Evolutionary conservation across 2,329 filamentous ascomycete genomes (phyloP), one percentile per base, ranked within the genome.

Genomic region (Fusarium sulawesiense): DNA sequence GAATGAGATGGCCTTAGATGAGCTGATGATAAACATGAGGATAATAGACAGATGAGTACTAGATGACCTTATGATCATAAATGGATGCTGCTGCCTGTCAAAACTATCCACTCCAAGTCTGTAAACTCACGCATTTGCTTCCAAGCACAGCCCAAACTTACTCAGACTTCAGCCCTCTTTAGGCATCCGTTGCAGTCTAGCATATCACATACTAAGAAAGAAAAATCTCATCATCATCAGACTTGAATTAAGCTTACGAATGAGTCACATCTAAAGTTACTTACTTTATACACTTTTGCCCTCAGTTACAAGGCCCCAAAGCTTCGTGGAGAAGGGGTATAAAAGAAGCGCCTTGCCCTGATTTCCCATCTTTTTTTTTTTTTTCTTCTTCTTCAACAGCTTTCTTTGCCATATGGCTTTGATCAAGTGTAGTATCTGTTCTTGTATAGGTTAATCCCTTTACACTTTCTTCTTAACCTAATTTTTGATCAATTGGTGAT

Each of bases 361-460:
- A 12, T 7, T 16, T 29, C n/a, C 54, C 9, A 9, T 21, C 23
- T 57, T 11, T 21, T 56, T 21, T 58, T 57, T 55, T 56, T 32
- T 58, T 56, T 56, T 32, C 6, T 23, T 23, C 21, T 60, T 61
- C 70, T 53, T 44, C 27, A 75, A 12, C 29, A 30, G 12, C 12
- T 1, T 12, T 30, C 46, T 73, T 68, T 64, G 70, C 73, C 71
- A 55, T 58, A 42, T 5, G 66, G 70, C 75, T 76, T 47, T 32
- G 66, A 73, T 74, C 60, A 62, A 73, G 48, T 74, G 74, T 75
- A 76, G 74, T 73, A 76, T 71, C 70, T 74, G 74, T 76, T 76
- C 71, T 73, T 75, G 70, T 70, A 56, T 49, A 66, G 74, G 69
- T 69, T 71, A 68, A 75, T 34, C 40, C 69, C 73, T 72, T 55